These are phyloP conservation scores for Dionaea muscipula DNA, from an alignment of 179 eudicot species.

Conservation along the genomic window DNA sequence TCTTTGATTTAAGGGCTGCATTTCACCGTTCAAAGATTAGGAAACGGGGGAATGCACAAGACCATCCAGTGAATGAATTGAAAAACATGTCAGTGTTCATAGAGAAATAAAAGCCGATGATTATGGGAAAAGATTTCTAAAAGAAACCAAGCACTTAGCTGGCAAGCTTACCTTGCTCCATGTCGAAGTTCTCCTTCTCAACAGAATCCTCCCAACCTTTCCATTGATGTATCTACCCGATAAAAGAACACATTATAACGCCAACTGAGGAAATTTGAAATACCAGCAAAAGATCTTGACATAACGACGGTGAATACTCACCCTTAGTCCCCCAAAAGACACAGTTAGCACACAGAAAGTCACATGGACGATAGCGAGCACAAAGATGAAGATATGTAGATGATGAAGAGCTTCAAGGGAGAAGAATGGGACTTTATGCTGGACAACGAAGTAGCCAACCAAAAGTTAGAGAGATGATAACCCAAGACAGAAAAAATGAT, in stretches of 20 bases:
- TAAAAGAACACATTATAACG: slow-evolving; percentile 2
- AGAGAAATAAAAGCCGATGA: background rate
- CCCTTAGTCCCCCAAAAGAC: slow-evolving; percentile 64
- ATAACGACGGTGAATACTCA: slow-evolving; percentile 19
- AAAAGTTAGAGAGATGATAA: background rate
- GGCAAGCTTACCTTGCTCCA: slow-evolving; percentile 41
- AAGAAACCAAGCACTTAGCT: too few species aligned
- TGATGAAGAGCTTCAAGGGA: too few species aligned
- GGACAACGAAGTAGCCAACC: slow-evolving; percentile 13
- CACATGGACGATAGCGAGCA: slow-evolving; percentile 63
- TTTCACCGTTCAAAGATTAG: background rate
- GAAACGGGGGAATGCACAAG: background rate
- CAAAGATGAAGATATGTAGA: slow-evolving; percentile 26
- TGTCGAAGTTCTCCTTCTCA: slow-evolving; percentile 43
- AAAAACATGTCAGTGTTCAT: background rate
- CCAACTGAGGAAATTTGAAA: background rate
- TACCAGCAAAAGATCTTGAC: background rate
- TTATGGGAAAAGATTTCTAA: too few species aligned
- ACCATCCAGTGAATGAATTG: background rate
- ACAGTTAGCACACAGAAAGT: slow-evolving; percentile 70
- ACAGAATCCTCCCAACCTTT: slow-evolving; percentile 74
- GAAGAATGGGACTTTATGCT: slow-evolving; percentile 16
- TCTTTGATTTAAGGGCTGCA: slow-evolving; percentile 46
- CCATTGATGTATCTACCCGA: slow-evolving; percentile 74
- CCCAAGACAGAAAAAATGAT: too few species aligned